Percentiles rank a stretch among this genome's conserved stretches.
phyloP scores from a whole-genome alignment of 108 stramenopile genomes.

The Pseudonitzschia multistriata region DNA sequence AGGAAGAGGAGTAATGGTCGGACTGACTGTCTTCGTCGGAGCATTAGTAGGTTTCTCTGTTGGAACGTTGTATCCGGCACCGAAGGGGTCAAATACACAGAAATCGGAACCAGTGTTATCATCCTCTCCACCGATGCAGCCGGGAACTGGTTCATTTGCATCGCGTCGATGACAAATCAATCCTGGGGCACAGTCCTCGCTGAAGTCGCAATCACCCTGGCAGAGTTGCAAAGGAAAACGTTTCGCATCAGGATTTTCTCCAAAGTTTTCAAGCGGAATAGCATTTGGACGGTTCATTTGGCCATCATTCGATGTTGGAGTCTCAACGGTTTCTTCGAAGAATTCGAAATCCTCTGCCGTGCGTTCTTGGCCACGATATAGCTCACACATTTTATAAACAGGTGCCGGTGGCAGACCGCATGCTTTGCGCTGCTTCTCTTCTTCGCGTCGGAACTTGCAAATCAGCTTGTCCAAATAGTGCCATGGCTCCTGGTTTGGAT shows the following conservation, averaged over 20 bases:
- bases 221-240: slow-evolving; percentile 42
- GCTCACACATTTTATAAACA: slow-evolving; percentile 42
- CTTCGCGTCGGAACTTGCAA: slow-evolving; percentile 36
- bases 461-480: slow-evolving; percentile 44
- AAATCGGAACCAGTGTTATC: slow-evolving; percentile 24
- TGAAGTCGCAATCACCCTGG: slow-evolving; percentile 65
- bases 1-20: slow-evolving; percentile 21
- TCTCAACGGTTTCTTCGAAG: not conserved
- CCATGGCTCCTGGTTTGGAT: slow-evolving; percentile 29
- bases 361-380: slow-evolving; percentile 38
- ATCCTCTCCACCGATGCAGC: slow-evolving; percentile 50
- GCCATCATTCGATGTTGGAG: not conserved
- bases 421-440: slow-evolving; percentile 32
- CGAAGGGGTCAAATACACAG: slow-evolving; percentile 43
- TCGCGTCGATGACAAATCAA: slow-evolving; percentile 49
- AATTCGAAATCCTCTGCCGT: slow-evolving; percentile 30
- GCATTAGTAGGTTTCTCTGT: slow-evolving; percentile 22
- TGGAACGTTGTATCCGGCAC: slow-evolving; percentile 15
- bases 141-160: slow-evolving; percentile 46
- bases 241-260: slow-evolving; percentile 25
- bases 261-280: slow-evolving; percentile 28
- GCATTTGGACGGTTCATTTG: slow-evolving; percentile 19
- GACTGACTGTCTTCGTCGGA: slow-evolving; percentile 29
- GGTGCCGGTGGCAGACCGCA: slow-evolving; percentile 40
- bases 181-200: slow-evolving; percentile 49